These are phyloP conservation scores for Globisporangium spiculum DNA, from an alignment of 352 stramenopile genomes.

Conservation along the genomic window DNA sequence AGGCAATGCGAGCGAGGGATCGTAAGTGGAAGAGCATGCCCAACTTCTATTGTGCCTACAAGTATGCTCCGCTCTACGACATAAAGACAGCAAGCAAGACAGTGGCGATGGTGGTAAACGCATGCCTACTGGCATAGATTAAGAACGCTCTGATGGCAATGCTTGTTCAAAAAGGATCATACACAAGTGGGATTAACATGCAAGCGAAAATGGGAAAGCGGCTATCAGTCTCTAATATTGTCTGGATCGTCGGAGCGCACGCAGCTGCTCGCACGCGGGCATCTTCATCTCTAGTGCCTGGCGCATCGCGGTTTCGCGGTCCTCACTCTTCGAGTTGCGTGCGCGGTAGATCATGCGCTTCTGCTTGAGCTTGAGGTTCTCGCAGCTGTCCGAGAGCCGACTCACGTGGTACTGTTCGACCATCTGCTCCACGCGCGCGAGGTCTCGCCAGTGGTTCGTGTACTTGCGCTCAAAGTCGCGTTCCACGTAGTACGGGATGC, in stretches of 20 bases:
- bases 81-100: no score
- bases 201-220: not conserved
- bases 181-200: constrained; percentile 8
- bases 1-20: not conserved
- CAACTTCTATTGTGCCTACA: no score
- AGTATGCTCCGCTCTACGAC: no score
- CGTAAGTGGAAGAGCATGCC: no score
- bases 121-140: no score
- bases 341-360: constrained; percentile 88
- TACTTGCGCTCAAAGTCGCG: constrained; percentile 85
- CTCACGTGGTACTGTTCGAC: constrained; percentile 80
- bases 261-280: constrained; percentile 80
- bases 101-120: no score
- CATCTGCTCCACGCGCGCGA: constrained; percentile 83
- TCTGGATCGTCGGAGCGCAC: constrained; percentile 57
- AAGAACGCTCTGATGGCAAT: no score
- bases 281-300: constrained; percentile 82
- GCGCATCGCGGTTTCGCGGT: constrained; percentile 73
- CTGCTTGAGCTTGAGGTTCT: constrained; percentile 81
- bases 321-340: constrained; percentile 70
- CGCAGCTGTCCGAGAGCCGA: constrained; percentile 68
- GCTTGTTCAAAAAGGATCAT: not conserved
- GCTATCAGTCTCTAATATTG: constrained; percentile 33
- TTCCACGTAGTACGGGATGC: constrained; percentile 88
- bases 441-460: constrained; percentile 81